Conservation (phyloP, 23 red algal species). For the Gracilariopsis chorda region DNA sequence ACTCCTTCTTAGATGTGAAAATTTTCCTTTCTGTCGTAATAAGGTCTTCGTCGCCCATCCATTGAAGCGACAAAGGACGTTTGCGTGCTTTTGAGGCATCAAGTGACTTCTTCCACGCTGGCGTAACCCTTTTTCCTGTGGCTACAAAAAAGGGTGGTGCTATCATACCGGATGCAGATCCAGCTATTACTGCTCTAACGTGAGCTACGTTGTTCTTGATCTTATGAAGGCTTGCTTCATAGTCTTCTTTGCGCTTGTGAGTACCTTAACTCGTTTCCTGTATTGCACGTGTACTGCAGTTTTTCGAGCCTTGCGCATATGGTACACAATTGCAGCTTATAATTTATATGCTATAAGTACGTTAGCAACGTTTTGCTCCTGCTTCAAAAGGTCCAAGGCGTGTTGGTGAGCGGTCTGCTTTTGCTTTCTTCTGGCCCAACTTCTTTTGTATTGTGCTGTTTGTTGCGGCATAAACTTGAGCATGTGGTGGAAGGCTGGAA, state of each 20-base stretch:
- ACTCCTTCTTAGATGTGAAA: neutral
- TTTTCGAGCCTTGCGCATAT: too few relatives aligned
- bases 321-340: too few relatives aligned
- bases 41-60: neutral
- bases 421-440: too few relatives aligned
- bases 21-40: neutral
- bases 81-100: neutral
- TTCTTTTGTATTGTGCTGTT: too few relatives aligned
- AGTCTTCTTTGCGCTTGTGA: neutral
- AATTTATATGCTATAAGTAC: too few relatives aligned
- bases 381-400: too few relatives aligned
- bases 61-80: neutral
- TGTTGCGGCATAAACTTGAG: too few relatives aligned
- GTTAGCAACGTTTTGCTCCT: too few relatives aligned
- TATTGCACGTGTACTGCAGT: neutral
- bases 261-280: neutral
- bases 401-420: too few relatives aligned
- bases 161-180: neutral
- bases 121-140: neutral
- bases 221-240: neutral
- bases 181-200: neutral
- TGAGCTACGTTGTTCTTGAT: neutral
- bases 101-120: neutral
- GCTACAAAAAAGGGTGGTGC: conserved; percentile 31
- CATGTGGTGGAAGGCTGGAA: too few relatives aligned